A percentile compares a stretch with the other conserved stretches of the same genome.
These are phyloP conservation scores for Diplocarpon mali DNA, from an alignment of 2,329 filamentous ascomycete species.

Conservation along the genomic window DNA sequence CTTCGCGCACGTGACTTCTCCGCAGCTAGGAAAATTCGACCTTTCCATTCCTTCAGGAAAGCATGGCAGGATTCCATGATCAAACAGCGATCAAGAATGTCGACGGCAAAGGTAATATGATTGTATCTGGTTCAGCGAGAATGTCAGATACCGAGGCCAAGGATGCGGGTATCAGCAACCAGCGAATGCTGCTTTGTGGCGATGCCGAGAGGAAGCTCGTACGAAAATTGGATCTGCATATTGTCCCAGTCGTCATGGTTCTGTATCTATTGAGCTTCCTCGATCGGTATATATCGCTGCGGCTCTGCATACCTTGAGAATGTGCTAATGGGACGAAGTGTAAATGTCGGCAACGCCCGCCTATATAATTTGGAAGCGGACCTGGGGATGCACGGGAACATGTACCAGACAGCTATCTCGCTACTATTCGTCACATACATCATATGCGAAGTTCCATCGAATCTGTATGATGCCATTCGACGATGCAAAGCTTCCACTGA, in stretches of 20 bases:
- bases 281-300: slow-evolving; percentile 44
- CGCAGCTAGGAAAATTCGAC: no score
- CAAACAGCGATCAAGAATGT: not conserved
- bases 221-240: slow-evolving; percentile 40
- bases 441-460: slow-evolving; percentile 35
- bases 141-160: slow-evolving; percentile 1
- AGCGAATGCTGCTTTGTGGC: slow-evolving; percentile 3
- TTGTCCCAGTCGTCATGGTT: slow-evolving; percentile 57
- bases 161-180: not conserved
- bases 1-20: no score
- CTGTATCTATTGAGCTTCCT: slow-evolving; percentile 68
- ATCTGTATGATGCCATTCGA: slow-evolving; percentile 24
- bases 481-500: not conserved
- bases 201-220: slow-evolving; percentile 2
- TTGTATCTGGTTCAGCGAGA: not conserved
- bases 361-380: slow-evolving; percentile 48
- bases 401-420: slow-evolving; percentile 46
- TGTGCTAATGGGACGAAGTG: slow-evolving; percentile 15
- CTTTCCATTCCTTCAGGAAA: no score
- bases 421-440: slow-evolving; percentile 41
- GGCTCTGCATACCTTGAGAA: slow-evolving; percentile 21
- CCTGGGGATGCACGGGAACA: slow-evolving; percentile 38
- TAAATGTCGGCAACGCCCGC: slow-evolving; percentile 49
- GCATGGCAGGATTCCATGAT: no score
- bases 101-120: not conserved